These are phyloP conservation scores for Russula compacta DNA, from an alignment of 768 basidiomycete species.

Conservation along the genomic window DNA sequence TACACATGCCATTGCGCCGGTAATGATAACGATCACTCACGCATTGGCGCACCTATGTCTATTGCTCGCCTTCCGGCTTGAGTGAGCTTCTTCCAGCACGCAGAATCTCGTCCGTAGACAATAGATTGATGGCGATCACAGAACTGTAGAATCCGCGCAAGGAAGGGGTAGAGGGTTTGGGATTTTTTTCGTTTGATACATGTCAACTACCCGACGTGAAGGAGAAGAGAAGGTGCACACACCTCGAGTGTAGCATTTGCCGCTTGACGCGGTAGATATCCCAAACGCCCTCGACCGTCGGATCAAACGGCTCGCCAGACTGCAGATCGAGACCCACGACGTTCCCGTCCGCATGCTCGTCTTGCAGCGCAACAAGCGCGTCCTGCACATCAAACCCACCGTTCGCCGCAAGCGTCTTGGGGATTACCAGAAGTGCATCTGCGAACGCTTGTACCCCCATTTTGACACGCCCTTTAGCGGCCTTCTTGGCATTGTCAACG, in stretches of 20 bases:
- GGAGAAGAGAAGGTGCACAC: conserved; percentile 25
- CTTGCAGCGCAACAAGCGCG: conserved; percentile 86
- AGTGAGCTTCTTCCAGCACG: conserved; percentile 81
- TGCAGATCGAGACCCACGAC: conserved; percentile 85
- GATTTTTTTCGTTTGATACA: not conserved
- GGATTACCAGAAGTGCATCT: conserved; percentile 88
- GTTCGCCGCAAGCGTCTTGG: conserved; percentile 93
- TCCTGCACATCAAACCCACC: conserved; percentile 98
- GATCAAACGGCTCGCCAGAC: conserved; percentile 94
- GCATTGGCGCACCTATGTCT: conserved; percentile 17
- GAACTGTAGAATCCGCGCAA: conserved; percentile 41
- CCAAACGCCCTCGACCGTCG: conserved; percentile 93
- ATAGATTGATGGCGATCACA: conserved; percentile 88
- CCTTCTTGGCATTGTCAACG: conserved; percentile 66
- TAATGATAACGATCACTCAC: not conserved
- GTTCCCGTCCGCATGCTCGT: conserved; percentile 92
- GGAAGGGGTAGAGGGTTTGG: conserved; percentile 6
- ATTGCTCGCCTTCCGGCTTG: conserved; percentile 67
- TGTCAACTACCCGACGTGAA: conserved; percentile 21
- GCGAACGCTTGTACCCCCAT: conserved; percentile 97
- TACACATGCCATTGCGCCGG: not conserved
- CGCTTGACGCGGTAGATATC: conserved; percentile 98
- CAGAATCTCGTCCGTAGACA: conserved; percentile 94
- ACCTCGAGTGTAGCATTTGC: conserved; percentile 98
- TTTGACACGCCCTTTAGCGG: conserved; percentile 88